These are phyloP conservation scores for Sclerospora graminicola DNA, from an alignment of 352 stramenopile genomes.

Conservation along the genomic window DNA sequence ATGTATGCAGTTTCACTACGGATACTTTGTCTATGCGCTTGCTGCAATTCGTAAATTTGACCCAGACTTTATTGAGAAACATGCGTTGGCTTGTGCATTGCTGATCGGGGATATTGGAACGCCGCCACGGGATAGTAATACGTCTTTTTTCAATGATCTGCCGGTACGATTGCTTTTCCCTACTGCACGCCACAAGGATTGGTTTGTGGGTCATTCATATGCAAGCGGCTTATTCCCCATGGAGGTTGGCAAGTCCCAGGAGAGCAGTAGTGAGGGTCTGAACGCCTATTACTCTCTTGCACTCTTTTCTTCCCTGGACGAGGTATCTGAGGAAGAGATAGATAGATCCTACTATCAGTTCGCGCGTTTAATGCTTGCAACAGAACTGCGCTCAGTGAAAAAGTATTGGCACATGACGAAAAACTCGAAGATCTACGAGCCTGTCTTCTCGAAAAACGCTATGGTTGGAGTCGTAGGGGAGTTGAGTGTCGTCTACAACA, in stretches of 20 bases:
- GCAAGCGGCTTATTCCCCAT: conserved; percentile 92
- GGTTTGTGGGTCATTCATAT: conserved; percentile 95
- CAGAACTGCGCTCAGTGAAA: conserved; percentile 88
- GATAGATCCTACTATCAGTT: conserved; percentile 73
- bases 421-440: conserved; percentile 69
- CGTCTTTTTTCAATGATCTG: conserved; percentile 43
- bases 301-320: conserved; percentile 69
- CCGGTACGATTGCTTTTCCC: conserved; percentile 64
- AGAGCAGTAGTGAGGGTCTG: conserved; percentile 91
- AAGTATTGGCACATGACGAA: conserved; percentile 94
- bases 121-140: conserved; percentile 30
- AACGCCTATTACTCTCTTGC: conserved; percentile 95
- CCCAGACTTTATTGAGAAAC: conserved; percentile 49
- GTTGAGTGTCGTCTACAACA: conserved; percentile 71
- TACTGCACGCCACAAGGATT: conserved; percentile 90
- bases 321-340: conserved; percentile 16
- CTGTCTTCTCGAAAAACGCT: conserved; percentile 56
- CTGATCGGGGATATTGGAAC: conserved; percentile 64
- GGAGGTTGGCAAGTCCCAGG: conserved; percentile 91
- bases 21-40: conserved; percentile 86
- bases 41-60: conserved; percentile 69
- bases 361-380: conserved; percentile 84
- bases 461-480: conserved; percentile 77
- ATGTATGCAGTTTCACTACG: conserved; percentile 89
- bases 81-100: conserved; percentile 43